A percentile compares a stretch with the other conserved stretches of the same genome.
phyloP scores from a whole-genome alignment of 495 filamentous ascomycete species.

The Platismatia glauca region DNA sequence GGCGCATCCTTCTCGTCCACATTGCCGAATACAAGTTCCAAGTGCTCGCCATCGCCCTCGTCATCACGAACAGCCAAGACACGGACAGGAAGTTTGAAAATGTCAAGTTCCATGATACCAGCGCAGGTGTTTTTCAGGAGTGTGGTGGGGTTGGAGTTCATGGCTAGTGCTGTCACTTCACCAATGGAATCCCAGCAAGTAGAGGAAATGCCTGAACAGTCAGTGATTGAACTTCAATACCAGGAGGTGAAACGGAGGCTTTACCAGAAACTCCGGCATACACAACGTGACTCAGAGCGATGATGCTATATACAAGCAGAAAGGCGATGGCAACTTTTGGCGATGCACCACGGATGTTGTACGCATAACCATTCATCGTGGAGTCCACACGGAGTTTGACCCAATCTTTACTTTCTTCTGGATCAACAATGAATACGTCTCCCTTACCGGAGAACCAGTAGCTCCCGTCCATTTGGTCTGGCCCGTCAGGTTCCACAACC shows the following conservation, averaged over 20 bases:
- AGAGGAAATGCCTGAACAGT: slow-evolving; percentile 17
- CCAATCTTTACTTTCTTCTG: slow-evolving; percentile 17
- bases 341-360: slow-evolving; percentile 13
- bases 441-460: slow-evolving; percentile 20
- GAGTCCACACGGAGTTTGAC: slow-evolving; percentile 18
- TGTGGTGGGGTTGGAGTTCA: slow-evolving; percentile 19
- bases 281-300: slow-evolving; percentile 12
- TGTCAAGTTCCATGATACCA: slow-evolving; percentile 18
- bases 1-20: slow-evolving; percentile 8
- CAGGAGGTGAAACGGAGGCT: background rate
- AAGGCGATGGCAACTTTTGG: slow-evolving; percentile 18
- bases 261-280: slow-evolving; percentile 19
- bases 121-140: slow-evolving; percentile 21
- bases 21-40: slow-evolving; percentile 22
- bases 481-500: background rate
- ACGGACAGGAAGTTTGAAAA: slow-evolving; percentile 19
- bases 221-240: background rate
- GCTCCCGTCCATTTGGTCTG: slow-evolving; percentile 1
- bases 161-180: slow-evolving; percentile 20
- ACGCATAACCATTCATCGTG: slow-evolving; percentile 18
- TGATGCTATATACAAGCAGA: slow-evolving; percentile 12
- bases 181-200: slow-evolving; percentile 23
- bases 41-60: slow-evolving; percentile 18
- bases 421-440: slow-evolving; percentile 19
- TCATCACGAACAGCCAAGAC: slow-evolving; percentile 13